These are phyloP conservation scores for Arthroderma sp. DNA, from an alignment of 2,329 filamentous ascomycete species.

Conservation along the genomic window DNA sequence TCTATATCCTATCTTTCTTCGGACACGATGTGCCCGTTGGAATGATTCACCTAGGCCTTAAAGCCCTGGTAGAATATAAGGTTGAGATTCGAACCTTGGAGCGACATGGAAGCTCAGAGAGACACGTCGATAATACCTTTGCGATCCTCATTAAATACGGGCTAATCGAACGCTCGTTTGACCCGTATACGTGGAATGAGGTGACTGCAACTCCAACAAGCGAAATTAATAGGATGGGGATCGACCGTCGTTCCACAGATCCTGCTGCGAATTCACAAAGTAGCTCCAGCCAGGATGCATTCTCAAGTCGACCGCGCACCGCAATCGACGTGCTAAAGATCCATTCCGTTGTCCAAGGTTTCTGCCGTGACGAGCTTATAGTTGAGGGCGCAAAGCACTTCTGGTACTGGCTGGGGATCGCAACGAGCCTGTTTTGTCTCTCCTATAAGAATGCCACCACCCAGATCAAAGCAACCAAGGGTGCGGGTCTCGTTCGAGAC, in stretches of 20 bases:
- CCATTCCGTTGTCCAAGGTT: slow-evolving; percentile 38
- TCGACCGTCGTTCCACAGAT: slow-evolving; percentile 18
- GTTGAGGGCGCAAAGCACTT: slow-evolving; percentile 26
- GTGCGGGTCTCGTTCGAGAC: slow-evolving; percentile 34
- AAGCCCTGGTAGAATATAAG: slow-evolving; percentile 18
- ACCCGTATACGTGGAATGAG: slow-evolving; percentile 21
- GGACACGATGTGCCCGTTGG: slow-evolving; percentile 55
- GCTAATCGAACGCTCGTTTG: slow-evolving; percentile 32
- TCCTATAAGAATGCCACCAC: slow-evolving; percentile 33
- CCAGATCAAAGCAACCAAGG: slow-evolving; percentile 29
- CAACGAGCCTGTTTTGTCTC: slow-evolving; percentile 30
- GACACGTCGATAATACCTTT: slow-evolving; percentile 37
- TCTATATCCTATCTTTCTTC: slow-evolving; percentile 54
- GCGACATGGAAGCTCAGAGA: slow-evolving; percentile 17
- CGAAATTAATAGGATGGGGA: slow-evolving; percentile 7
- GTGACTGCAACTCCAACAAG: slow-evolving; percentile 8
- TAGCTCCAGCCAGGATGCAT: slow-evolving; percentile 24
- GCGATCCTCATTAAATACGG: slow-evolving; percentile 36
- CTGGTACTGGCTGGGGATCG: slow-evolving; percentile 34
- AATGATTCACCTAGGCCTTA: slow-evolving; percentile 46
- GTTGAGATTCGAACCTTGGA: slow-evolving; percentile 21
- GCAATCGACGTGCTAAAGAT: slow-evolving; percentile 37
- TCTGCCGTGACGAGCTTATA: slow-evolving; percentile 37
- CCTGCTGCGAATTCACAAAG: slow-evolving; percentile 19
- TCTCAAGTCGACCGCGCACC: slow-evolving; percentile 22